These are phyloP conservation scores for Calcarisporium arbuscula DNA, from an alignment of 2,329 filamentous ascomycete species.

Conservation along the genomic window DNA sequence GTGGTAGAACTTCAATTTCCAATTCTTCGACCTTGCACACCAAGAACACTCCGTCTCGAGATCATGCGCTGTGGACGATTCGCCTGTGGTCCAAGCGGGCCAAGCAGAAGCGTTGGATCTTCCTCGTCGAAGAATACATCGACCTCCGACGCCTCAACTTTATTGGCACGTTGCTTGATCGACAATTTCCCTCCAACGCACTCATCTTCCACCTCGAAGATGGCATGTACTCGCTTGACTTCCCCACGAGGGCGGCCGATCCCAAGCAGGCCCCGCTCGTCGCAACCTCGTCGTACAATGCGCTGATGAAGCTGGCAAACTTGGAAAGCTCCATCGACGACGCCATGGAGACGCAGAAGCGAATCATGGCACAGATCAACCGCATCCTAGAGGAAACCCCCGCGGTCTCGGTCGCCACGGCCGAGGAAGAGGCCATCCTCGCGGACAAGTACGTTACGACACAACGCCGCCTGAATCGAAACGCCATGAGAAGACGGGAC, in stretches of 20 bases:
- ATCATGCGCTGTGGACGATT: constrained; percentile 55
- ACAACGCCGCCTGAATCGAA: constrained; percentile 60
- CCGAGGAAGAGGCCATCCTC: constrained; percentile 41
- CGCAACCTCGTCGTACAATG: constrained; percentile 75
- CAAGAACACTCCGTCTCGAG: constrained; percentile 60
- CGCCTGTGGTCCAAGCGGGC: constrained; percentile 66
- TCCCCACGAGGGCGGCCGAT: constrained; percentile 45
- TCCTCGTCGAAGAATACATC: constrained; percentile 67
- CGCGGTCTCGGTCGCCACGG: constrained; percentile 37
- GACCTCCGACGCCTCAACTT: constrained; percentile 71
- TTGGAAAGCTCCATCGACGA: constrained; percentile 89
- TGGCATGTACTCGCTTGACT: constrained; percentile 76
- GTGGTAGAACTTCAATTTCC: constrained; percentile 74
- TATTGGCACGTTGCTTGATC: constrained; percentile 63
- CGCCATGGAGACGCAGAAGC: constrained; percentile 69
- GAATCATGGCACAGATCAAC: constrained; percentile 74
- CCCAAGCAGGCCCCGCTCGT: constrained; percentile 46
- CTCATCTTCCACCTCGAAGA: constrained; percentile 81
- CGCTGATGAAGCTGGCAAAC: constrained; percentile 80
- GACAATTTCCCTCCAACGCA: constrained; percentile 73
- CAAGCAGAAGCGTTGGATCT: constrained; percentile 42
- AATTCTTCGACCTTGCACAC: constrained; percentile 68
- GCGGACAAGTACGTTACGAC: constrained; percentile 49
- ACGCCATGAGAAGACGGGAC: constrained; percentile 55
- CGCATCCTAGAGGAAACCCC: constrained; percentile 39